These are phyloP conservation scores for Samsoniella hepiali DNA, from an alignment of 2,329 filamentous ascomycete genomes.

Conservation along the genomic window DNA sequence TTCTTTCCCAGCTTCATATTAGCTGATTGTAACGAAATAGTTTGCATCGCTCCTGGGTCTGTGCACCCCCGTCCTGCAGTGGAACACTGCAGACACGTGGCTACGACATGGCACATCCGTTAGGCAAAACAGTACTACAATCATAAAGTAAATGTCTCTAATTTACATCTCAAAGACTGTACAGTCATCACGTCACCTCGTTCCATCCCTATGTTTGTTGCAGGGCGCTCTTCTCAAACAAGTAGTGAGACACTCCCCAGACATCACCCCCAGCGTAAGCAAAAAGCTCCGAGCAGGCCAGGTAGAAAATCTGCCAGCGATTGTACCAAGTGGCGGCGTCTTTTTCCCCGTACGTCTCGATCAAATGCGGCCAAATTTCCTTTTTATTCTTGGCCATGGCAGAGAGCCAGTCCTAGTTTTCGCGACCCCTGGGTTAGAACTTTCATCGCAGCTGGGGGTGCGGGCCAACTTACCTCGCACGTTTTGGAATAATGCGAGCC, in stretches of 20 bases:
- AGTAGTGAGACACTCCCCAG: conserved; percentile 65
- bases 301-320: conserved; percentile 69
- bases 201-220: neutral
- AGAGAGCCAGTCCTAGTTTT: conserved; percentile 54
- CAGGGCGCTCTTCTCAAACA: conserved; percentile 55
- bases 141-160: neutral
- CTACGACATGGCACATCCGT: no score
- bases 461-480: conserved; percentile 53
- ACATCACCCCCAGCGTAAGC: conserved; percentile 62
- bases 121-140: no score
- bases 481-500: conserved; percentile 67
- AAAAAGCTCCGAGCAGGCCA: conserved; percentile 69
- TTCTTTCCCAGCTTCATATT: no score
- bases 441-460: neutral
- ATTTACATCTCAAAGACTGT: neutral
- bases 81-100: no score
- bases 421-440: neutral
- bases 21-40: no score
- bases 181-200: neutral
- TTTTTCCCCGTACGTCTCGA: conserved; percentile 62
- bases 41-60: no score
- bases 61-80: no score
- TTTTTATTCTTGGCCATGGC: conserved; percentile 58
- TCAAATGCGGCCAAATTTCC: conserved; percentile 60
- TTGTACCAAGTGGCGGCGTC: conserved; percentile 62